A percentile compares a stretch with the other conserved stretches of the same genome.
These are phyloP conservation scores for Globisporangium nunn DNA, from an alignment of 352 stramenopile species.

Conservation along the genomic window DNA sequence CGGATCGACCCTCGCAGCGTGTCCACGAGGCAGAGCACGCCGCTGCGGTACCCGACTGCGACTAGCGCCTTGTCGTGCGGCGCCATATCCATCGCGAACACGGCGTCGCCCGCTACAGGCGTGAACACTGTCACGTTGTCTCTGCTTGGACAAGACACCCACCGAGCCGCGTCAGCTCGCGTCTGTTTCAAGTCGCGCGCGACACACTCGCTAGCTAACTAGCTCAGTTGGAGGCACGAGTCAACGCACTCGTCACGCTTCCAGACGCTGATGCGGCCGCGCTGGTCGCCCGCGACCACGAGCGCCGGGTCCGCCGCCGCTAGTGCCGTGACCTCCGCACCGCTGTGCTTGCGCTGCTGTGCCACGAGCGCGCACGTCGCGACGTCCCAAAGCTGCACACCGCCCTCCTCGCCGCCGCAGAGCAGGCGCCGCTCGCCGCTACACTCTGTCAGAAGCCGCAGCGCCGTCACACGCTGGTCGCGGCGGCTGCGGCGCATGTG, in stretches of 20 bases:
- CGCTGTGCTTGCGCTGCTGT: slow-evolving; percentile 62
- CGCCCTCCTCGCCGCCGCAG: slow-evolving; percentile 58
- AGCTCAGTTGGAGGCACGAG: too few species aligned
- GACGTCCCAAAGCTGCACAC: slow-evolving; percentile 73
- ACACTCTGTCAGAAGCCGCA: slow-evolving; percentile 36
- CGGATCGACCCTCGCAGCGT: slow-evolving; percentile 19
- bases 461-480: slow-evolving; percentile 50
- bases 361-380: slow-evolving; percentile 33
- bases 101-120: slow-evolving; percentile 40
- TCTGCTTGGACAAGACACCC: slow-evolving; percentile 12
- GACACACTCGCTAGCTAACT: too few species aligned
- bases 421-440: slow-evolving; percentile 30
- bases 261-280: slow-evolving; percentile 53
- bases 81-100: slow-evolving; percentile 49
- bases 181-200: too few species aligned
- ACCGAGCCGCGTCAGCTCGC: too few species aligned
- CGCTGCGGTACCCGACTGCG: slow-evolving; percentile 67
- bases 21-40: slow-evolving; percentile 54
- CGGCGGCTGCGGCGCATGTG: slow-evolving; percentile 46
- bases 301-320: slow-evolving; percentile 28
- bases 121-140: slow-evolving; percentile 32
- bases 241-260: slow-evolving; percentile 41
- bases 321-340: slow-evolving; percentile 43
- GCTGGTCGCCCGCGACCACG: slow-evolving; percentile 53
- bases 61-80: slow-evolving; percentile 44